A percentile compares a stretch with the other conserved stretches of the same genome.
Conservation (phyloP, 805 yeast species). For the Spathaspora boniae region DNA sequence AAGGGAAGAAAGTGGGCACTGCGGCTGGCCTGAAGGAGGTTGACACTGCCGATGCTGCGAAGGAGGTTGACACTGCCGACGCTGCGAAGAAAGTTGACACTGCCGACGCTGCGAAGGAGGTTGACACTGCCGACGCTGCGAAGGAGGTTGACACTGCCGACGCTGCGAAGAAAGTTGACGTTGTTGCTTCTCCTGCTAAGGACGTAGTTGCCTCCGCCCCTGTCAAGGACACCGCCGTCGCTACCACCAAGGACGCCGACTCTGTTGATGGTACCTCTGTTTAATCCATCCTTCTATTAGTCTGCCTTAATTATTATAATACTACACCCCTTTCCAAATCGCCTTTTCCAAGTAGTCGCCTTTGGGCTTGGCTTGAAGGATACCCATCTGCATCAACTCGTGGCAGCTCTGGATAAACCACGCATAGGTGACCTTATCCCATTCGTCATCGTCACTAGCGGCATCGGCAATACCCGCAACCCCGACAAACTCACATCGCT, state of each 20-base stretch:
- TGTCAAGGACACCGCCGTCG: no score
- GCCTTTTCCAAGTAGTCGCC: constrained; percentile 67
- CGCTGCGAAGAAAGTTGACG: no score
- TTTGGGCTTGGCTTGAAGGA: constrained; percentile 59
- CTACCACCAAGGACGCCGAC: no score
- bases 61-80: background rate
- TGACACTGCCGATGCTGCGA: constrained; percentile 1
- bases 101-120: background rate
- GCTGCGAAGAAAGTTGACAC: background rate
- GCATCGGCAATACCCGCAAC: constrained; percentile 12
- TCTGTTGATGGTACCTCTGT: no score
- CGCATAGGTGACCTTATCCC: constrained; percentile 64
- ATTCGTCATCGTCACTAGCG: constrained; percentile 35
- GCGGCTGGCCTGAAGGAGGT: no score
- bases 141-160: no score
- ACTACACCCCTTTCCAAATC: constrained; percentile 64
- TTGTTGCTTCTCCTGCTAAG: no score
- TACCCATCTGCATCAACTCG: constrained; percentile 68
- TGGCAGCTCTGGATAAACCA: constrained; percentile 74
- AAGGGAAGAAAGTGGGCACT: no score
- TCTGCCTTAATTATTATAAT: no score
- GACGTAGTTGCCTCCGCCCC: no score
- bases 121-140: no score
- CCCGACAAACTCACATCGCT: constrained; percentile 15
- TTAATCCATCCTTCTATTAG: no score